Evolutionary conservation across 2,329 filamentous ascomycete genomes (phyloP).

Genomic region (Cercospora janseana): DNA sequence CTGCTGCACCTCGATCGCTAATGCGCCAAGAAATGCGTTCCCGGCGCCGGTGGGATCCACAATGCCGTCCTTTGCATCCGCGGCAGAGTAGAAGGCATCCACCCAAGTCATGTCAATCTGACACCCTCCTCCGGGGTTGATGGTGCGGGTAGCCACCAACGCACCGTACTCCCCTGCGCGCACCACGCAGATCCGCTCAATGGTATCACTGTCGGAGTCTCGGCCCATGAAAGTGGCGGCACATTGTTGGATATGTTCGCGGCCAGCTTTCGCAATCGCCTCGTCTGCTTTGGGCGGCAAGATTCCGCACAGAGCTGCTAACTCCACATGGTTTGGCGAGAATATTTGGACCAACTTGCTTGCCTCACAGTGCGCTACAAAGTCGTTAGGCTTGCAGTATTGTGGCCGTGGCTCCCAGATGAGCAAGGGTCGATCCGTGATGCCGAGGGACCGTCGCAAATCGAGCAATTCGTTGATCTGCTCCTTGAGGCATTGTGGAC

Average conservation of each 20-base stretch:
- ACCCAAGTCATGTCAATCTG: constrained; percentile 25
- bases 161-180: constrained; percentile 31
- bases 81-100: constrained; percentile 22
- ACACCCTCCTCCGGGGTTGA: background rate
- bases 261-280: constrained; percentile 16
- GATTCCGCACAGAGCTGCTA: constrained; percentile 27
- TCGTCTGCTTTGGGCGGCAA: constrained; percentile 12
- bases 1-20: constrained; percentile 29
- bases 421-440: constrained; percentile 21
- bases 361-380: constrained; percentile 25
- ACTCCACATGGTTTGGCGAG: constrained; percentile 36
- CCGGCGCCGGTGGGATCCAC: constrained; percentile 34
- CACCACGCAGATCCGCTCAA: constrained; percentile 26
- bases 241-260: constrained; percentile 24
- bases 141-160: constrained; percentile 21
- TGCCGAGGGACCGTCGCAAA: constrained; percentile 9
- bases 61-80: constrained; percentile 22
- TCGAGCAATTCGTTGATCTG: constrained; percentile 21
- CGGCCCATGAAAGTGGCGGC: constrained; percentile 24
- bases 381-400: constrained; percentile 27
- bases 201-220: constrained; percentile 7
- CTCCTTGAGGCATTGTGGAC: constrained; percentile 20
- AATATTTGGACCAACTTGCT: constrained; percentile 30
- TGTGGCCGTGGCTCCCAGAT: constrained; percentile 35
- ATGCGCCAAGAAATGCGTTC: constrained; percentile 35